phyloP scores from a whole-genome alignment of 805 yeast genomes.

The Sugiyamaella valdiviana region DNA sequence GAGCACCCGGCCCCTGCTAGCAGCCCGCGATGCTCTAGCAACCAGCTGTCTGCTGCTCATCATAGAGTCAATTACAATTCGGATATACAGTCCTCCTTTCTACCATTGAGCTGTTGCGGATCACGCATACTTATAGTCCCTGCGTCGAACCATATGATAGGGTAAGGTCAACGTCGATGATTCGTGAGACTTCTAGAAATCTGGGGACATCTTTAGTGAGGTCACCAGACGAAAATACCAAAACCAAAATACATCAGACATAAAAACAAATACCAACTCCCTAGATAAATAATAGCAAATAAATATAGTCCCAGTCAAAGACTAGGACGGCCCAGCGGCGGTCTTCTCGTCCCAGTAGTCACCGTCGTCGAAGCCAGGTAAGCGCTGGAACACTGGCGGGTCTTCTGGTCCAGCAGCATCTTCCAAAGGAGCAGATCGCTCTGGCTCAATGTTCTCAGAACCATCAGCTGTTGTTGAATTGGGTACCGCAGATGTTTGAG shows the following conservation, averaged over 20 bases:
- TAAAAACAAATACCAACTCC: neutral
- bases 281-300: neutral
- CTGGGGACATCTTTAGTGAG: neutral
- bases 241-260: neutral
- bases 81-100: neutral
- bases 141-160: neutral
- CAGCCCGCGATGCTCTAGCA: neutral
- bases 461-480: too few relatives aligned
- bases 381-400: constrained; percentile 41
- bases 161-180: neutral
- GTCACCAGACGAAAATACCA: neutral
- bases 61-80: neutral
- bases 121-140: neutral
- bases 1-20: neutral
- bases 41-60: neutral
- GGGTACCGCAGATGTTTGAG: too few relatives aligned
- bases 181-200: neutral
- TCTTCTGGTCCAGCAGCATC: constrained; percentile 6
- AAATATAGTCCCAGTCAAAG: too few relatives aligned
- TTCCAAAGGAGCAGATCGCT: neutral
- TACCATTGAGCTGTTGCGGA: too few relatives aligned
- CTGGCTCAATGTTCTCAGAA: neutral
- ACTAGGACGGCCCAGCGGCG: constrained; percentile 3
- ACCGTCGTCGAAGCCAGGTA: constrained; percentile 40
- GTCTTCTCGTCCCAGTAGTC: constrained; percentile 44